Conservation (phyloP, 2,329 filamentous ascomycete species). For the Xylariaceae sp. region DNA sequence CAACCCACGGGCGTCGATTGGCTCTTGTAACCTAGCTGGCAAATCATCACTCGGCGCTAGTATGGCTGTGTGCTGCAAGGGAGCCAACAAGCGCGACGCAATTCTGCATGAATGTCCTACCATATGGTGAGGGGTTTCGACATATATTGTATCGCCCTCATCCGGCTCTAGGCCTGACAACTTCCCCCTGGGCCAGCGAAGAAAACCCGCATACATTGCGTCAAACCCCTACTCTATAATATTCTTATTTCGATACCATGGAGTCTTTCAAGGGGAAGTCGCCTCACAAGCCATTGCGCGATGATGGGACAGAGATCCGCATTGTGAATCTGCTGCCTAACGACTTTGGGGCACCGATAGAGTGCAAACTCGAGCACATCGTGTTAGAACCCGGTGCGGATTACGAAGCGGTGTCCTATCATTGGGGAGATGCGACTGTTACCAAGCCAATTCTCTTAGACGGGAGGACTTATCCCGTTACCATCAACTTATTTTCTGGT, state of each 20-base stretch:
- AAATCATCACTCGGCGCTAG: background rate
- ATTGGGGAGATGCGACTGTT: slow-evolving; percentile 22
- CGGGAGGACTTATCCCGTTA: slow-evolving; percentile 17
- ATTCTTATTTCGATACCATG: background rate
- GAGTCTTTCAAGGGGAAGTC: background rate
- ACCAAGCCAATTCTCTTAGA: slow-evolving; percentile 18
- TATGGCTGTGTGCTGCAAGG: background rate
- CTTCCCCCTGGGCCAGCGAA: background rate
- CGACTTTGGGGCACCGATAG: slow-evolving; percentile 16
- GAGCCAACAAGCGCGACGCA: background rate
- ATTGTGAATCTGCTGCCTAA: slow-evolving; percentile 15
- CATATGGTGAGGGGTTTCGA: background rate
- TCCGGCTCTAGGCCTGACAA: background rate
- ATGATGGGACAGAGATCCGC: slow-evolving; percentile 13
- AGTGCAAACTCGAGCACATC: slow-evolving; percentile 18
- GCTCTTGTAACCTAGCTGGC: background rate
- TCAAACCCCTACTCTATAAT: background rate
- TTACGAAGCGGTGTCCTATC: slow-evolving; percentile 26
- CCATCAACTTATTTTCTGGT: slow-evolving; percentile 14
- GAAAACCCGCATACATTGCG: background rate
- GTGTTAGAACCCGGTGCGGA: slow-evolving; percentile 7
- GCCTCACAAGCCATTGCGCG: background rate
- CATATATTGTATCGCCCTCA: background rate
- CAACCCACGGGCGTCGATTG: background rate
- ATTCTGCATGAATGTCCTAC: background rate